These are phyloP conservation scores for Silene vulgaris DNA, from an alignment of 179 eudicot genomes.

Conservation along the genomic window DNA sequence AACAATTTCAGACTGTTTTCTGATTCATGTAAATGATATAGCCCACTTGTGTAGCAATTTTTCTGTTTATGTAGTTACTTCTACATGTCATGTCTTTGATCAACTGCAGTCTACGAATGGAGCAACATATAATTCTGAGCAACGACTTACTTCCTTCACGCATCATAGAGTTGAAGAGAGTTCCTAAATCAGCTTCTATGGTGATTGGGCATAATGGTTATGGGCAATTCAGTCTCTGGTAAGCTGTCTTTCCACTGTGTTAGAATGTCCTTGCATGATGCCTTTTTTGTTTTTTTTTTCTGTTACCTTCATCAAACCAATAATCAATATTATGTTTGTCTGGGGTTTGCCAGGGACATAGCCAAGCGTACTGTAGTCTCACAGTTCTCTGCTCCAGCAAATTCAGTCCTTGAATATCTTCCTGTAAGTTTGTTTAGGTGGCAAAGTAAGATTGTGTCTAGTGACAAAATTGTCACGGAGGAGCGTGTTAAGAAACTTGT, in stretches of 20 bases:
- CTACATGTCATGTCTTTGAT: background rate
- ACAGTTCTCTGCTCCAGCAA: conserved; percentile 62
- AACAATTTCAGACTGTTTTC: background rate
- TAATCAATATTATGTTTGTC: conserved; percentile 2
- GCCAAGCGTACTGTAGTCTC: conserved; percentile 51
- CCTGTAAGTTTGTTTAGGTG: conserved; percentile 62
- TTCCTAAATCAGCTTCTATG: conserved; percentile 54
- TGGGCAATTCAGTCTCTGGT: conserved; percentile 88
- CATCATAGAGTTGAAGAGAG: conserved; percentile 63
- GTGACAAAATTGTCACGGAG: conserved; percentile 27
- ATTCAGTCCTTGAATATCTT: conserved; percentile 45
- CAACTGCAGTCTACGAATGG: conserved; percentile 49
- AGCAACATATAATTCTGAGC: conserved; percentile 57
- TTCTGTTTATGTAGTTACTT: background rate
- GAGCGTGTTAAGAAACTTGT: conserved; percentile 38
- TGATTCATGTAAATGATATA: conserved; percentile 1
- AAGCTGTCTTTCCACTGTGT: conserved; percentile 23
- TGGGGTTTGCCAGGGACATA: conserved; percentile 65
- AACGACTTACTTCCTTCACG: conserved; percentile 60
- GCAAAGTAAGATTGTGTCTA: conserved; percentile 34
- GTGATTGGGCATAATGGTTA: conserved; percentile 86
- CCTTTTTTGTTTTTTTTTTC: conserved; percentile 1
- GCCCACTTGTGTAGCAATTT: background rate
- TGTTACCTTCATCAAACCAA: background rate
- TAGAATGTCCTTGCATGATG: background rate